Percentiles rank a stretch among this genome's conserved stretches.
Evolutionary conservation across 345 rosid genomes (phyloP).

Genomic region (Dimocarpus longan): DNA sequence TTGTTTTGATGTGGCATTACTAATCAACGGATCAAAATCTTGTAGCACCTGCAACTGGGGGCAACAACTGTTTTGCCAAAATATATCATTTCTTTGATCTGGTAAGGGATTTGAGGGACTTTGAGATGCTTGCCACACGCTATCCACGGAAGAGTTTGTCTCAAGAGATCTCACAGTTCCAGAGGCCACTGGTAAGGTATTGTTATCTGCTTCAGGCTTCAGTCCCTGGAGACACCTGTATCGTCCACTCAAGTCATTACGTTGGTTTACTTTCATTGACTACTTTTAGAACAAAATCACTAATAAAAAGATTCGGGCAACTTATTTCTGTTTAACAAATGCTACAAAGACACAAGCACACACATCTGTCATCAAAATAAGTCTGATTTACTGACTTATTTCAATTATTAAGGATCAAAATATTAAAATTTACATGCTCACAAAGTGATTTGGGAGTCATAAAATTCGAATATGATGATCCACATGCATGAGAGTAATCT

Average conservation of each 20-base stretch:
- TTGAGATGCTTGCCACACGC: conserved; percentile 17
- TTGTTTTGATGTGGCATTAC: conserved; percentile 25
- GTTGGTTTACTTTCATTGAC: conserved; percentile 1
- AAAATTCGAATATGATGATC: neutral
- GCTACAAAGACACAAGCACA: neutral
- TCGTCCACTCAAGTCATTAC: neutral
- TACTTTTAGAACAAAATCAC: neutral
- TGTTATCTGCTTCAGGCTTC: conserved; percentile 24
- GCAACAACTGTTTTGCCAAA: conserved; percentile 16
- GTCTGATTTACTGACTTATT: neutral
- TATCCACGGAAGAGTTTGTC: conserved; percentile 9
- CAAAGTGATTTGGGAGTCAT: neutral
- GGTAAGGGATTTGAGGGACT: conserved; percentile 9
- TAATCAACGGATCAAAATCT: conserved; percentile 17
- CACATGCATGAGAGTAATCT: neutral
- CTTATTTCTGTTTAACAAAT: neutral
- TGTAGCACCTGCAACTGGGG: conserved; percentile 17
- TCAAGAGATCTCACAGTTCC: conserved; percentile 9
- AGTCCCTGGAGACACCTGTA: conserved; percentile 23
- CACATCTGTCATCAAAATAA: neutral
- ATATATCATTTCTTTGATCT: conserved; percentile 19
- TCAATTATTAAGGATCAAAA: neutral
- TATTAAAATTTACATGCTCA: neutral
- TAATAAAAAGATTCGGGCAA: neutral
- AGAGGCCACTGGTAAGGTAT: conserved; percentile 5